Conservation (phyloP, 2,329 filamentous ascomycete species). For the Fusarium goolgardi region DNA sequence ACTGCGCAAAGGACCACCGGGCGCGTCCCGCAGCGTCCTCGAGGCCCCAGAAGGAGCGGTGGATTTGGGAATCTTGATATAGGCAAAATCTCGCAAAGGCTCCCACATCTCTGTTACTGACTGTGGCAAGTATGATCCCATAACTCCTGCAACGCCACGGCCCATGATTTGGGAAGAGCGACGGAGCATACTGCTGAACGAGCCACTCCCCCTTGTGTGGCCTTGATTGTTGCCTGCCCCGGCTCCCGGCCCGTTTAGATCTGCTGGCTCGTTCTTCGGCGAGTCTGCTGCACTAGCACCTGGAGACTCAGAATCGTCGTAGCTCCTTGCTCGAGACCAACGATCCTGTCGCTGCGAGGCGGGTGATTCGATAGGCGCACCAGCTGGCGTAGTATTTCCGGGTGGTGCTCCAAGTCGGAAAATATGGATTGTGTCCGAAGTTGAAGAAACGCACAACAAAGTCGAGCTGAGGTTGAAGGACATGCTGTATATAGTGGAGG, state of each 20-base stretch:
- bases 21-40: conserved; percentile 48
- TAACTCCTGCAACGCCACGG: conserved; percentile 85
- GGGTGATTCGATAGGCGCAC: conserved; percentile 54
- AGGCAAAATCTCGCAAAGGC: conserved; percentile 92
- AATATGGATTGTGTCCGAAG: conserved; percentile 95
- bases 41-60: conserved; percentile 35
- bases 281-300: conserved; percentile 64
- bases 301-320: conserved; percentile 58
- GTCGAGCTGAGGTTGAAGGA: conserved; percentile 97
- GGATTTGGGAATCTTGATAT: conserved; percentile 87
- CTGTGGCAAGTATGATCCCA: conserved; percentile 91
- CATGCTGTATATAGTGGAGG: conserved; percentile 97
- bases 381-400: conserved; percentile 52
- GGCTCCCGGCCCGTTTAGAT: conserved; percentile 50
- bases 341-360: conserved; percentile 61
- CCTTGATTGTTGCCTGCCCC: conserved; percentile 44
- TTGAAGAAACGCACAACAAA: conserved; percentile 92
- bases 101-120: conserved; percentile 99
- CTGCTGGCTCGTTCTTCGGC: conserved; percentile 61
- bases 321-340: conserved; percentile 65
- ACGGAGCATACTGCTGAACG: conserved; percentile 90
- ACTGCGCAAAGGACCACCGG: conserved; percentile 73
- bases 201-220: conserved; percentile 72
- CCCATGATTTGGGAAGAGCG: conserved; percentile 95
- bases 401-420: conserved; percentile 78